phyloP scores from a whole-genome alignment of 2,329 filamentous ascomycete genomes.

The Cladobotryum mycophilum region DNA sequence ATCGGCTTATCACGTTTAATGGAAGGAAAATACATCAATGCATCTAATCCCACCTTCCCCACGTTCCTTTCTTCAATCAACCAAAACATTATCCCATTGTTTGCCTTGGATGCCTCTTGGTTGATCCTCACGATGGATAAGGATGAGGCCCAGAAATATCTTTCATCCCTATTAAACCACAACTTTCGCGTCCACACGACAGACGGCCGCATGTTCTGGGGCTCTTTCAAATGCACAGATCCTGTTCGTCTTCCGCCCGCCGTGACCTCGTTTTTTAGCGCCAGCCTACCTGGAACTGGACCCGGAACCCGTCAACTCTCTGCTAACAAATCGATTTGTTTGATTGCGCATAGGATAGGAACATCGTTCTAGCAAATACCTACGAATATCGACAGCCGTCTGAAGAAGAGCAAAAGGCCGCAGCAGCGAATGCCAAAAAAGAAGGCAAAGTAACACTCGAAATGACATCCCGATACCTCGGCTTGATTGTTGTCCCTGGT shows the following conservation, averaged over 20 bases:
- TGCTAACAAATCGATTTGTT: neutral
- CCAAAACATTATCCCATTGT: neutral
- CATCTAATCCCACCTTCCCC: neutral
- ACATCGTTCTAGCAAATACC: slow-evolving; percentile 78
- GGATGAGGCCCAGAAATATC: slow-evolving; percentile 47
- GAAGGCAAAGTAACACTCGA: slow-evolving; percentile 52
- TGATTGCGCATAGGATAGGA: slow-evolving; percentile 59
- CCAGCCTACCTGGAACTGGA: too few species aligned
- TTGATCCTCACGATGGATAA: slow-evolving; percentile 36
- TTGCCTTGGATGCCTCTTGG: neutral
- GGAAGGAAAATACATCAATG: neutral
- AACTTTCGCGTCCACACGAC: slow-evolving; percentile 72
- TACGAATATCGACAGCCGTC: slow-evolving; percentile 84
- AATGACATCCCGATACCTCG: slow-evolving; percentile 81
- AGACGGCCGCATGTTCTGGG: slow-evolving; percentile 83
- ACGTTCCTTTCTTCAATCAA: neutral
- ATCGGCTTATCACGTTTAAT: neutral
- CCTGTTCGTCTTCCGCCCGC: slow-evolving; percentile 49
- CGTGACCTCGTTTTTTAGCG: neutral
- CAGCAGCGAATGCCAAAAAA: slow-evolving; percentile 23
- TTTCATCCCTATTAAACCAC: slow-evolving; percentile 66
- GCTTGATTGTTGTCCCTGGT: slow-evolving; percentile 83
- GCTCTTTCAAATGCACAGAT: slow-evolving; percentile 91
- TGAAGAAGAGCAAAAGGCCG: slow-evolving; percentile 36
- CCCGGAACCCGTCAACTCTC: too few species aligned